Conservation (phyloP, 176 grass and related monocot species). For the Typha latifolia region DNA sequence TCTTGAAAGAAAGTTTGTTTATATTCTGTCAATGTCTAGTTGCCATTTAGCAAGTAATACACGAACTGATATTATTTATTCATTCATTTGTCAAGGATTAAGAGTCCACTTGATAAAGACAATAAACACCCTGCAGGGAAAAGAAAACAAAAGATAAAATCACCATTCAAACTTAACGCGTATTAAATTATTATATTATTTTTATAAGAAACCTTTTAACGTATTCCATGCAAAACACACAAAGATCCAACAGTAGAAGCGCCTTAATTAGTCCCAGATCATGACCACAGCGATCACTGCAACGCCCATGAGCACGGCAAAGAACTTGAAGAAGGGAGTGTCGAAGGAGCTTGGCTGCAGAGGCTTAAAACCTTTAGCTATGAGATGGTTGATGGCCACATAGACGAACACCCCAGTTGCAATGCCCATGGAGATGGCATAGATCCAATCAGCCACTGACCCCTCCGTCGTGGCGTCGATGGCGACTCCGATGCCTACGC, state of each 20-base stretch:
- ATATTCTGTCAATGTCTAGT: no score
- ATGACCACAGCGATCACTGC: constrained; percentile 56
- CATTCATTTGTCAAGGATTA: no score
- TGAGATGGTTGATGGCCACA: constrained; percentile 74
- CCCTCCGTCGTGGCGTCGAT: constrained; percentile 46
- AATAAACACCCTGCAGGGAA: no score
- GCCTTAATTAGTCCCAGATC: constrained; percentile 49
- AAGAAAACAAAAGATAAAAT: no score
- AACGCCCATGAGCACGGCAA: constrained; percentile 37
- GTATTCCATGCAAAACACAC: neutral
- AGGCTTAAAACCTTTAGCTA: constrained; percentile 54
- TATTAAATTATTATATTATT: no score
- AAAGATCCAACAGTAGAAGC: neutral
- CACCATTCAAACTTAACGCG: no score
- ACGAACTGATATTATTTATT: no score
- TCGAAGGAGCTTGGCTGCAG: constrained; percentile 36
- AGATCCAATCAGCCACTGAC: constrained; percentile 37
- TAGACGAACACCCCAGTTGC: constrained; percentile 70
- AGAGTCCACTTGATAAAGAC: no score
- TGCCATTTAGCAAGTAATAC: no score
- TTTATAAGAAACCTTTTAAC: no score
- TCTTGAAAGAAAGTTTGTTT: no score
- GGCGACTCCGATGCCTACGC: constrained; percentile 53
- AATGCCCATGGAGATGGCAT: constrained; percentile 58
- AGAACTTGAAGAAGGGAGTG: constrained; percentile 46